phyloP scores from a whole-genome alignment of 1,139 yeast species.

The Yamadazyma mexicana region DNA sequence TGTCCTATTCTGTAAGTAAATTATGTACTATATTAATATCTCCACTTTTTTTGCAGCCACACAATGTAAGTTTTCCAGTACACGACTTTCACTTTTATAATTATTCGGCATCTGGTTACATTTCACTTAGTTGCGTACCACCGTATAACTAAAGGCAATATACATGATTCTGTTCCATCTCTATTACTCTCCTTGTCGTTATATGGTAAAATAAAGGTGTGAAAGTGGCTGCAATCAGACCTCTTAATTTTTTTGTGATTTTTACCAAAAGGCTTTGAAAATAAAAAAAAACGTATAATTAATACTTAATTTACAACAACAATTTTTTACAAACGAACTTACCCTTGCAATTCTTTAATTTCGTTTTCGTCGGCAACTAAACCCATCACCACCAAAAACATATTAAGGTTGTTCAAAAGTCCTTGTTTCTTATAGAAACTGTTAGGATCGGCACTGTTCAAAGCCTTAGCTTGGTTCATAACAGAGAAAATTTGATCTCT shows the following conservation, averaged over 20 bases:
- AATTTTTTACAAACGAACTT: background rate
- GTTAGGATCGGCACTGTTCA: constrained; percentile 54
- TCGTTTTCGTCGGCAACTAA: constrained; percentile 78
- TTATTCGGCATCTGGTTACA: too few species aligned
- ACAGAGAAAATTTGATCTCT: constrained; percentile 92
- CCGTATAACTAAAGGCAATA: too few species aligned
- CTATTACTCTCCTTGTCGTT: too few species aligned
- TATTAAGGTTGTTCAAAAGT: constrained; percentile 77
- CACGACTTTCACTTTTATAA: background rate
- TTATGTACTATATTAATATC: background rate
- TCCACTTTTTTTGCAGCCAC: background rate
- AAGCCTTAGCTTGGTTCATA: constrained; percentile 76
- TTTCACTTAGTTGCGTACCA: too few species aligned
- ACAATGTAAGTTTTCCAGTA: too few species aligned
- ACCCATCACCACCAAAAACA: constrained; percentile 96
- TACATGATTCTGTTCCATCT: too few species aligned
- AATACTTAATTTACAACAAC: constrained; percentile 4
- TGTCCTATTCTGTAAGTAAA: background rate
- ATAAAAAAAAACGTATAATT: constrained; percentile 3
- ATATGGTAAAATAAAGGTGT: too few species aligned
- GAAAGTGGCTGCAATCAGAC: too few species aligned
- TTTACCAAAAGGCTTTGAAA: too few species aligned
- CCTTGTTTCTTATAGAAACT: constrained; percentile 59
- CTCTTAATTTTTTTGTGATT: too few species aligned
- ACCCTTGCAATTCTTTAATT: constrained; percentile 47